Base-by-base conservation (phyloP, 257 asterid genomes). In the Plectranthus barbatus region DNA sequence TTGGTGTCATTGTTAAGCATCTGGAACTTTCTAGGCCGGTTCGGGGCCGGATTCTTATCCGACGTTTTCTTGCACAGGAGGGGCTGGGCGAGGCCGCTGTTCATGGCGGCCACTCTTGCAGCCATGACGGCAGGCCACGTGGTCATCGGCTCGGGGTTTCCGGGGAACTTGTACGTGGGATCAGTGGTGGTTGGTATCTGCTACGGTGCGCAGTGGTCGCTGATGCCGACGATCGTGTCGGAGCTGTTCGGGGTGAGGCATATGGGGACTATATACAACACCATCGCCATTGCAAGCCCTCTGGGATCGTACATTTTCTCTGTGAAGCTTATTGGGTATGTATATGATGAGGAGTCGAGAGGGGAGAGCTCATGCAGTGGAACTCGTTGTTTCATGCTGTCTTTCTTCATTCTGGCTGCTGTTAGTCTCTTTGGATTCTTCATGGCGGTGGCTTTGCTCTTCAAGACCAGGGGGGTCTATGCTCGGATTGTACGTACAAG, bases 171-270 rank as follows among this genome's bases (percentile, higher is more conserved):
- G 12, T 92, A 85, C 4, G 54, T 85, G 8, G 99, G 96, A 8
- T 89, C 96, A 0, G 79, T 92, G 5, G 40, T 92, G 11, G 91
- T 89, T 1, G 97, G 99, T 0, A 66, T 92, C 10, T 89, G 95
- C 39, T 92, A 89, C 21, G 99, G 97, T 6, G 79, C 99, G 2
- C 99, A 92, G 9, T 92, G 99, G 99, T 90, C 97, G 0, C 58
- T 92, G 79, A 92, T 92, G 99, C 99, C 99, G 13, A 92, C 97
- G 0, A 89, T 86, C 8, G 79, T 94, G 9, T 76, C 83, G 8
- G 99, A 92, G 83, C 72, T 89, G 69, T 92, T 89, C 21, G 97
- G 99, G 0, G 81, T 86, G 54, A 23, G 9, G 50, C 95, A 92
- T 72, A 77, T 92, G 96, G 99, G 99, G 52, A 92, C 99, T 13